These are phyloP conservation scores for Coemansia sp. DNA, from an alignment of 192 early-diverging fungal genomes.

Conservation along the genomic window DNA sequence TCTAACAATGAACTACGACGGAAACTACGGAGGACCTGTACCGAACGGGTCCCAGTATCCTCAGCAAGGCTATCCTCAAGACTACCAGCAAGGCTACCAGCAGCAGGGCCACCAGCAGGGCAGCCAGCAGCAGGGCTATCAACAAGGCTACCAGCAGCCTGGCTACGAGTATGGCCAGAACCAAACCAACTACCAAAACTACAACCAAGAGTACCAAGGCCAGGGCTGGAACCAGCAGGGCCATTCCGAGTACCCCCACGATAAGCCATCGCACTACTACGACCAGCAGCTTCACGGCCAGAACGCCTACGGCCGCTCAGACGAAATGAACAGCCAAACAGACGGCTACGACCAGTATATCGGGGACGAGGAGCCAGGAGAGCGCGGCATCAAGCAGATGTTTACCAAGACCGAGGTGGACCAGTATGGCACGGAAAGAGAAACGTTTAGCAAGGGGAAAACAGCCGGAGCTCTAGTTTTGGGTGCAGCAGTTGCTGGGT, in stretches of 20 bases:
- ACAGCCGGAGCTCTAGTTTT: background rate
- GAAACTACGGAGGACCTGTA: conserved; percentile 14
- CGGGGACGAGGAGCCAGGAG: conserved; percentile 16
- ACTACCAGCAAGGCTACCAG: background rate
- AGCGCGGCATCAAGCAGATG: conserved; percentile 38
- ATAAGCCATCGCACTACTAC: conserved; percentile 3
- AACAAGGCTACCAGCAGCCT: conserved; percentile 12
- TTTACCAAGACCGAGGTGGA: conserved; percentile 31
- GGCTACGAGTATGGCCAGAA: conserved; percentile 14
- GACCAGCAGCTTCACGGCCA: background rate
- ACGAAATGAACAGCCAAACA: background rate
- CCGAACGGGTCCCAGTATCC: conserved; percentile 1
- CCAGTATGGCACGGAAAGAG: conserved; percentile 22
- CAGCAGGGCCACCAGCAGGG: conserved; percentile 1
- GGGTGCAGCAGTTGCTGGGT: background rate
- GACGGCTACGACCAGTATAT: background rate
- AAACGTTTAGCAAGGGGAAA: conserved; percentile 6
- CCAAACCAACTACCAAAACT: conserved; percentile 4
- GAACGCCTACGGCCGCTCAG: background rate
- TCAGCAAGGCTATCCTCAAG: conserved; percentile 6
- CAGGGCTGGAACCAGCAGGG: conserved; percentile 4
- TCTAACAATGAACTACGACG: conserved; percentile 7
- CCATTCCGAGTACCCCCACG: background rate
- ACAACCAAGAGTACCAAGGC: conserved; percentile 2
- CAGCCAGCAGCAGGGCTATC: conserved; percentile 9